Percentiles rank a stretch among this genome's conserved stretches.
Evolutionary conservation across 495 filamentous ascomycete species (phyloP).

Genomic region (Gamarada debralockiae): DNA sequence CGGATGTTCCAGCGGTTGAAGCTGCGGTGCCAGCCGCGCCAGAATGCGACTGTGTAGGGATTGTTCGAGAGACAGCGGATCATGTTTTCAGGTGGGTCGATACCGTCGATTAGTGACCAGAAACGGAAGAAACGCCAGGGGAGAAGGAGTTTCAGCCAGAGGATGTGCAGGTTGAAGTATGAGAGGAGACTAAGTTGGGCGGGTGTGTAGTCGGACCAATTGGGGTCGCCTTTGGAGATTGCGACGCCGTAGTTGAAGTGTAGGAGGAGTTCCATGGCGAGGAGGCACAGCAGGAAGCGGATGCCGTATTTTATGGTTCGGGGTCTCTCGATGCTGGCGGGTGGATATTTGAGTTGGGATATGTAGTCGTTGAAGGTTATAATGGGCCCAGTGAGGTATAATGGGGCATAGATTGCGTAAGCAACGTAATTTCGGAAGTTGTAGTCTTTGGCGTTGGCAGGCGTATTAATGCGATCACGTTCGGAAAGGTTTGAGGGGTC

Average conservation of each 20-base stretch:
- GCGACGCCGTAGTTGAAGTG: constrained; percentile 94
- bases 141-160: constrained; percentile 96
- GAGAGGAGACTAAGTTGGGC: constrained; percentile 87
- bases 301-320: constrained; percentile 75
- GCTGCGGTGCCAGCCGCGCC: constrained; percentile 91
- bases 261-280: constrained; percentile 91
- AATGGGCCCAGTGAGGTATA: constrained; percentile 92
- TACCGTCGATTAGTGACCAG: constrained; percentile 83
- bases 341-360: constrained; percentile 68
- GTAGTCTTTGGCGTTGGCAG: constrained; percentile 67
- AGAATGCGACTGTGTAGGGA: constrained; percentile 88
- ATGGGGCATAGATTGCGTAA: constrained; percentile 84
- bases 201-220: constrained; percentile 81
- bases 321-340: constrained; percentile 58
- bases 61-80: constrained; percentile 95
- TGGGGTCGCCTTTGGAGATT: constrained; percentile 75
- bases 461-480: constrained; percentile 73
- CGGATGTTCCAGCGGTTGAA: constrained; percentile 93
- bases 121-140: constrained; percentile 98
- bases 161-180: constrained; percentile 94
- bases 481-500: constrained; percentile 84
- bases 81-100: constrained; percentile 98
- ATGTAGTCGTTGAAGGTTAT: constrained; percentile 98
- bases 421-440: constrained; percentile 80
- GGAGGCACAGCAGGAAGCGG: constrained; percentile 74